Evolutionary conservation across 768 basidiomycete species (phyloP).

Genomic region (Zangia roseola): DNA sequence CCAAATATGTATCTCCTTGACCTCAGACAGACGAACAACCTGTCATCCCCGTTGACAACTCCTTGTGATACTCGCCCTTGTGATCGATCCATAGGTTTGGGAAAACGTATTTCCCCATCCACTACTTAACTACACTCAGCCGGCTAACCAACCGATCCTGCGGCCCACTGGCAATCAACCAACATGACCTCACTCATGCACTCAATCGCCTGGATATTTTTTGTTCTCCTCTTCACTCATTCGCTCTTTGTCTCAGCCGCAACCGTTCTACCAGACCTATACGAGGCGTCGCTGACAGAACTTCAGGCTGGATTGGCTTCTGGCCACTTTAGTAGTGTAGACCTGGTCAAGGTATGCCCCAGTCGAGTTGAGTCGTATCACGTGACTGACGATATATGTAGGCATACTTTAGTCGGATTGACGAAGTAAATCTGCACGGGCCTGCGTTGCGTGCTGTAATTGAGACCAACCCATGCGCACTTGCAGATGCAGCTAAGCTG

Average conservation of each 20-base stretch:
- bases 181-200: constrained; percentile 2
- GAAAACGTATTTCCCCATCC: no score
- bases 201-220: constrained; percentile 3
- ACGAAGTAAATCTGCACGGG: constrained; percentile 42
- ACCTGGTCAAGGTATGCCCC: constrained; percentile 40
- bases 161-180: no score
- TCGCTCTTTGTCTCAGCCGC: constrained; percentile 9
- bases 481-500: constrained; percentile 34
- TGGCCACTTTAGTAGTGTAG: constrained; percentile 38
- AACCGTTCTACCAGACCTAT: constrained; percentile 37
- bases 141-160: not conserved
- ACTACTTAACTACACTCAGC: no score
- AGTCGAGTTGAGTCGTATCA: no score
- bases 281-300: constrained; percentile 39
- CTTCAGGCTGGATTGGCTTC: constrained; percentile 37
- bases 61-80: no score
- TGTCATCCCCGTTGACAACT: no score
- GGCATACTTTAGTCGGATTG: constrained; percentile 44
- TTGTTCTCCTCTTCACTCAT: constrained; percentile 2
- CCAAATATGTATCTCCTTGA: no score
- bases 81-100: no score
- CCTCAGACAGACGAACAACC: no score
- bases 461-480: constrained; percentile 39
- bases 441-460: constrained; percentile 39
- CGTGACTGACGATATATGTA: constrained; percentile 11